phyloP scores from a whole-genome alignment of 306 rosid genomes.

The Neltuma alba region DNA sequence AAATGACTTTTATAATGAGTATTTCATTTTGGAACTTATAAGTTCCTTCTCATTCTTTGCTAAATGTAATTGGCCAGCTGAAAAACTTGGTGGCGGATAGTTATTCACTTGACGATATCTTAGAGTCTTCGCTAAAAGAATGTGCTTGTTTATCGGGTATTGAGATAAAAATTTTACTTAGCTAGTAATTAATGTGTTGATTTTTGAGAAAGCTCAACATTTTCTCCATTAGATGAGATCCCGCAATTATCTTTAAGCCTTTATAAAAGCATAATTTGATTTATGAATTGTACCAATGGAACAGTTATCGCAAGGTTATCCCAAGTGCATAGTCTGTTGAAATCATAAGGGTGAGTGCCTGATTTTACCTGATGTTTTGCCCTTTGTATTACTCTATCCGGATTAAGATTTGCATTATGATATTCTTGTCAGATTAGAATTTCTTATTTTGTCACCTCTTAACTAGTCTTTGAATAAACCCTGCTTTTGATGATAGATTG shows the following conservation, averaged over 20 bases:
- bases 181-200: neutral
- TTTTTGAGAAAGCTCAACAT: neutral
- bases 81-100: constrained; percentile 4
- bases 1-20: constrained; percentile 83
- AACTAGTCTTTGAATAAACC: neutral
- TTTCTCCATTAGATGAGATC: neutral
- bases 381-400: neutral
- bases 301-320: too few relatives aligned
- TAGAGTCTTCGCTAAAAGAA: constrained; percentile 7
- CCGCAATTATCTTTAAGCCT: neutral
- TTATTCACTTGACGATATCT: constrained; percentile 24
- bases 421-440: neutral
- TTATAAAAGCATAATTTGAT: neutral
- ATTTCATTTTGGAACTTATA: constrained; percentile 27
- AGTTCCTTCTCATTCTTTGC: neutral
- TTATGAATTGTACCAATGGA: too few relatives aligned
- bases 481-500: neutral
- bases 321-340: too few relatives aligned
- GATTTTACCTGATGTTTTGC: neutral
- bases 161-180: neutral
- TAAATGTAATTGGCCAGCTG: constrained; percentile 9
- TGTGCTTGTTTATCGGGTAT: neutral
- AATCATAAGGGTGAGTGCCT: too few relatives aligned
- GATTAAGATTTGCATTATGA: neutral
- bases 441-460: neutral